These are phyloP conservation scores for Aspergillus ruber DNA, from an alignment of 2,329 filamentous ascomycete species.

Conservation along the genomic window DNA sequence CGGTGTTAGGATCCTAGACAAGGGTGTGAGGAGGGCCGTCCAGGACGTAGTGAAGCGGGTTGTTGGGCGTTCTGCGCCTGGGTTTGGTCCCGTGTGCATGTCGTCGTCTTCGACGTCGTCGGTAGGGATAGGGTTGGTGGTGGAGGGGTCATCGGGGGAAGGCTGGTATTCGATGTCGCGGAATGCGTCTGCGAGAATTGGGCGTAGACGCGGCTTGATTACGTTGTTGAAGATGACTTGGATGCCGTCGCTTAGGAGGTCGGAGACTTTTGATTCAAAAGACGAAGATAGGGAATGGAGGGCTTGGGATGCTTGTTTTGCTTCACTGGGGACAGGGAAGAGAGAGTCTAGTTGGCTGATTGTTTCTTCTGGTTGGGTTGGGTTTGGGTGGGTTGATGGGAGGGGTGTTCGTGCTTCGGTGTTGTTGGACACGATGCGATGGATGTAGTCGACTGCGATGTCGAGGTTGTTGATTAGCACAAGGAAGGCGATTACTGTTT, in stretches of 20 bases:
- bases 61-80: constrained; percentile 49
- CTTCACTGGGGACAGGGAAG: constrained; percentile 77
- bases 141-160: constrained; percentile 46
- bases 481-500: constrained; percentile 81
- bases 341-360: constrained; percentile 48
- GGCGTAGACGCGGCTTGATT: constrained; percentile 74
- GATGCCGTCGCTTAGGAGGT: constrained; percentile 77
- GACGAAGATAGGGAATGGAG: constrained; percentile 63
- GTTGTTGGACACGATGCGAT: constrained; percentile 70
- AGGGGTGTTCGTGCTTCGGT: constrained; percentile 38
- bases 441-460: constrained; percentile 82
- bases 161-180: constrained; percentile 82
- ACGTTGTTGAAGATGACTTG: constrained; percentile 83
- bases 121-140: constrained; percentile 34
- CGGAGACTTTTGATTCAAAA: constrained; percentile 71
- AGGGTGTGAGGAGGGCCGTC: constrained; percentile 76
- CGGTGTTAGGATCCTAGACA: constrained; percentile 75
- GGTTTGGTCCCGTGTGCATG: constrained; percentile 13
- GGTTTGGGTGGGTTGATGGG: constrained; percentile 5
- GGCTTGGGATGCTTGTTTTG: constrained; percentile 59
- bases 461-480: constrained; percentile 95
- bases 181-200: constrained; percentile 81
- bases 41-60: constrained; percentile 76
- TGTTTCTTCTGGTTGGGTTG: constrained; percentile 16
- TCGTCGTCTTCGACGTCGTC: constrained; percentile 39